Evolutionary conservation across 2,329 filamentous ascomycete genomes (phyloP).

Genomic region (Didymella exigua): DNA sequence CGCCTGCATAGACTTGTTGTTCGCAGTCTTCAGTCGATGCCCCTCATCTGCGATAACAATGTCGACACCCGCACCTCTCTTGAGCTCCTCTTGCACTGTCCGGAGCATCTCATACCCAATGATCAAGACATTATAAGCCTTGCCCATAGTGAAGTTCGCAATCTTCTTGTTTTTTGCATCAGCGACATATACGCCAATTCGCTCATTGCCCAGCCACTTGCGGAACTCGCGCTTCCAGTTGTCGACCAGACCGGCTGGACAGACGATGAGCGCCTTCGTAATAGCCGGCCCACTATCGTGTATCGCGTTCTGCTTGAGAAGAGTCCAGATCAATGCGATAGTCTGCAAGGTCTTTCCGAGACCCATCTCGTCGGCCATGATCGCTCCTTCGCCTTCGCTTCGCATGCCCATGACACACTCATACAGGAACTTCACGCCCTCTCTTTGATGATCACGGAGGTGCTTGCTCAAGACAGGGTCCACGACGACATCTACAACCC

Average conservation of each 20-base stretch:
- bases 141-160: conserved; percentile 72
- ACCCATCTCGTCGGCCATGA: conserved; percentile 78
- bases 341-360: conserved; percentile 76
- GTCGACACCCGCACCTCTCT: conserved; percentile 67
- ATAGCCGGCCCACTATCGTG: conserved; percentile 65
- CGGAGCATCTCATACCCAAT: conserved; percentile 75
- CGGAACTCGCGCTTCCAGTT: conserved; percentile 76
- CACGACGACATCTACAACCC: conserved; percentile 73
- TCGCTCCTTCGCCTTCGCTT: conserved; percentile 68
- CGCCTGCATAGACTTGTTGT: conserved; percentile 70
- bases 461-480: conserved; percentile 69
- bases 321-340: conserved; percentile 72
- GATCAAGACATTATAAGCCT: conserved; percentile 72
- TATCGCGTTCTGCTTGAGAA: conserved; percentile 73
- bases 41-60: conserved; percentile 74
- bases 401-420: conserved; percentile 78
- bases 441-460: conserved; percentile 70
- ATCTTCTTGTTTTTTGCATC: conserved; percentile 63
- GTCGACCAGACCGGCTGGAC: conserved; percentile 72
- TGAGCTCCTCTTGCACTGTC: conserved; percentile 68
- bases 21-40: conserved; percentile 69
- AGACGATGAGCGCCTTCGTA: conserved; percentile 74
- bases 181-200: conserved; percentile 70
- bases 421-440: conserved; percentile 73
- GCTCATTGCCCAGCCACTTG: conserved; percentile 75